Conservation (phyloP, 2,329 filamentous ascomycete species). For the Myriangium duriaei region DNA sequence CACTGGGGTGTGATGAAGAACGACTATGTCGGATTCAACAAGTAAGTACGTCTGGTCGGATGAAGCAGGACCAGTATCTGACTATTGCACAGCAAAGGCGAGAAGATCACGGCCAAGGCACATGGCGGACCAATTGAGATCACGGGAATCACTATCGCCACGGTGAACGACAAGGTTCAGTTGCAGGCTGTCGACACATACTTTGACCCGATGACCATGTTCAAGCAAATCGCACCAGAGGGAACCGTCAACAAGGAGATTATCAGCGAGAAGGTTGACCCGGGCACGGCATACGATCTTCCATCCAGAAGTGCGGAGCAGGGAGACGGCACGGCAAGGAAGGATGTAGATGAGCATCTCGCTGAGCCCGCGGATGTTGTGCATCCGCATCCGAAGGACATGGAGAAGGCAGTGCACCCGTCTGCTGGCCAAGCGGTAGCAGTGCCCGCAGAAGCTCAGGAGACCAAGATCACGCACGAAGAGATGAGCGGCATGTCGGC, state of each 20-base stretch:
- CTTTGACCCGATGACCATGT: slow-evolving; percentile 56
- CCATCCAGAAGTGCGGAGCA: slow-evolving; percentile 13
- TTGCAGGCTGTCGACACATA: slow-evolving; percentile 49
- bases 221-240: slow-evolving; percentile 47
- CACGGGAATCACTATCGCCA: slow-evolving; percentile 49
- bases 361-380: slow-evolving; percentile 18
- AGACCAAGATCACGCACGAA: slow-evolving; percentile 24
- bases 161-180: slow-evolving; percentile 48
- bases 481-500: slow-evolving; percentile 25
- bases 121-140: slow-evolving; percentile 51
- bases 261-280: slow-evolving; percentile 24
- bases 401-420: slow-evolving; percentile 21
- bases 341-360: slow-evolving; percentile 21
- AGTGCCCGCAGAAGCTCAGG: slow-evolving; percentile 19
- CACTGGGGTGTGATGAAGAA: slow-evolving; percentile 57
- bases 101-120: slow-evolving; percentile 50
- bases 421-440: slow-evolving; percentile 25
- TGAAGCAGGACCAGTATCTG: slow-evolving; percentile 12
- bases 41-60: slow-evolving; percentile 35
- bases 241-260: slow-evolving; percentile 35
- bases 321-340: slow-evolving; percentile 8
- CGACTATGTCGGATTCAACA: slow-evolving; percentile 52
- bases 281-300: slow-evolving; percentile 16
- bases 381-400: slow-evolving; percentile 24
- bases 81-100: slow-evolving; percentile 38